Evolutionary conservation across 2,329 filamentous ascomycete species (phyloP), one percentile per base, ranked within the genome.

Genomic region (Scytalidium sp.): DNA sequence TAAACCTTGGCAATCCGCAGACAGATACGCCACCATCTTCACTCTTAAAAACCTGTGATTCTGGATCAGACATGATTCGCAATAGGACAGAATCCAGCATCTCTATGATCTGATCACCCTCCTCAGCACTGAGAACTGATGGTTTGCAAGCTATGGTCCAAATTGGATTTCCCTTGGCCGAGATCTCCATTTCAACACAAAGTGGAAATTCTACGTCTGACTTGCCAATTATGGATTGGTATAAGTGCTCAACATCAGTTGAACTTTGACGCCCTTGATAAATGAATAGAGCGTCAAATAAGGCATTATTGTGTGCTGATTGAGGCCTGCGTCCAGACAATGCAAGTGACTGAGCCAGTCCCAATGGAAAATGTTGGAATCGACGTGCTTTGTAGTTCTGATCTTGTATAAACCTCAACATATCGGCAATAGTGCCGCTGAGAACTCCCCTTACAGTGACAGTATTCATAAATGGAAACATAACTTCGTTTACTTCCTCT

Each of bases 391-490:
- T 76, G 1, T 76, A 74, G 67, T 88, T 80, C 52, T 80, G 85
- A 2, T 84, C 79, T 61, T 96, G 90, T 56, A 91, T 76, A 60
- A 92, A 88, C 11, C 73, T 75, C 22, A 96, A 69, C 69, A 95
- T 84, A 1, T 84, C 77, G 1, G 66, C 56, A 0, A 79, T 70
- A 0, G 76, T 83, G 2, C 89, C 89, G 58, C 94, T 87, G 2
- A 96, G 65, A 2, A 92, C 75, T 1, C 79, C 79, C 10, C 91
- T 79, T 7, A 96, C 75, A 0, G 87, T 81, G 0, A 96, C 84
- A 0, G 92, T 96, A 62, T 96, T 97, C 88, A 97, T 96, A 0
- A 88, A 90, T 0, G 92, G 93, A 60, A 96, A 97, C 62, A 92
- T 75, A 11, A 93, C 68, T 21, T 80, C 67, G 41, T 87, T 80